These are phyloP conservation scores for Polyplosphaeria fusca DNA, from an alignment of 495 filamentous ascomycete genomes.

Conservation along the genomic window DNA sequence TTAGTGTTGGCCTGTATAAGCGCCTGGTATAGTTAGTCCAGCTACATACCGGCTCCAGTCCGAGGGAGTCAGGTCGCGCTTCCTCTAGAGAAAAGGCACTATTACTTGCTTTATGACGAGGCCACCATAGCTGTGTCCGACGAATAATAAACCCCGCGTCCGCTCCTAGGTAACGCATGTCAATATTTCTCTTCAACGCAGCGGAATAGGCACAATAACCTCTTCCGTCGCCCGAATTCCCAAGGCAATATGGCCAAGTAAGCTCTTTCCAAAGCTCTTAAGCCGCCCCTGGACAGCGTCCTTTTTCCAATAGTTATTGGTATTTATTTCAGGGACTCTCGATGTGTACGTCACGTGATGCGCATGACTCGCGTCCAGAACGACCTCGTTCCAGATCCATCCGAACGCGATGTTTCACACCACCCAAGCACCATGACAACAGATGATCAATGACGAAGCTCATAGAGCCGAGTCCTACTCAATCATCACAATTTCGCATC, in stretches of 20 bases:
- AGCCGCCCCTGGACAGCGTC: constrained; percentile 25
- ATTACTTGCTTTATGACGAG: constrained; percentile 27
- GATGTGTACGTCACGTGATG: too few relatives aligned
- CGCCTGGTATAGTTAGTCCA: constrained; percentile 12
- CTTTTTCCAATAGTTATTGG: constrained; percentile 31
- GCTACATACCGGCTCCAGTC: not conserved
- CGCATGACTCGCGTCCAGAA: too few relatives aligned
- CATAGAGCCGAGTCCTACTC: too few relatives aligned
- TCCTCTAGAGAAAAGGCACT: not conserved
- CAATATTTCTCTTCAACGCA: not conserved
- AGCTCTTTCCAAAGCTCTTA: constrained; percentile 14
- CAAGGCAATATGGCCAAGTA: constrained; percentile 4
- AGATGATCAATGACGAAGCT: too few relatives aligned
- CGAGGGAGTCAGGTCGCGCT: not conserved
- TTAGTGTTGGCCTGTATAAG: constrained; percentile 19
- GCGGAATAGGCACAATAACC: constrained; percentile 2
- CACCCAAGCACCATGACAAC: too few relatives aligned
- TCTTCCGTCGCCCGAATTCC: constrained; percentile 4
- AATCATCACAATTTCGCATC: too few relatives aligned
- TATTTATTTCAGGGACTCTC: too few relatives aligned
- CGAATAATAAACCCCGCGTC: constrained; percentile 26
- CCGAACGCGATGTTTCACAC: too few relatives aligned
- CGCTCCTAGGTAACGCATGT: constrained; percentile 18
- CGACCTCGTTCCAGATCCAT: too few relatives aligned
- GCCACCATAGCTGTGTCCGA: constrained; percentile 31